Percentiles rank a stretch among this genome's conserved stretches.
Evolutionary conservation across 768 basidiomycete genomes (phyloP).

Genomic region (Boletales sp.): DNA sequence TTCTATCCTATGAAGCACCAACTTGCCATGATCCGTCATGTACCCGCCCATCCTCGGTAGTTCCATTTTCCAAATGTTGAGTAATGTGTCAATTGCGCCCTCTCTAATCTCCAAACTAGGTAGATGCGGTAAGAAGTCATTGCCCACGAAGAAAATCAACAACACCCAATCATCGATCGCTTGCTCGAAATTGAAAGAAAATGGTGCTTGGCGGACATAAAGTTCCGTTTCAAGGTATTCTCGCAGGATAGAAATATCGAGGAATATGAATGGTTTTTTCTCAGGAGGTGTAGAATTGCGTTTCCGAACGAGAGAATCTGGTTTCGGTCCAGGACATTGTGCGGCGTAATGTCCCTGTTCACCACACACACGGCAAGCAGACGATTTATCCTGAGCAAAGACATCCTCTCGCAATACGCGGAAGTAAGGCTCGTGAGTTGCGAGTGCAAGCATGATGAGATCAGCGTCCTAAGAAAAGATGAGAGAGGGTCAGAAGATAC

Average conservation of each 20-base stretch:
- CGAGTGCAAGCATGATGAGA: conserved; percentile 96
- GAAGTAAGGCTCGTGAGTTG: conserved; percentile 98
- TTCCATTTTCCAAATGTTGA: conserved; percentile 94
- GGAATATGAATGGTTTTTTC: conserved; percentile 97
- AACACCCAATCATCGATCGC: conserved; percentile 99
- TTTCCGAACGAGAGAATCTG: conserved; percentile 44
- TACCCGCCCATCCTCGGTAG: conserved; percentile 97
- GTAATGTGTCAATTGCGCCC: conserved; percentile 95
- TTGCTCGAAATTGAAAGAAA: conserved; percentile 91
- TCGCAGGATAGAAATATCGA: conserved; percentile 91
- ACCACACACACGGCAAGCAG: conserved; percentile 88
- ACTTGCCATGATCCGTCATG: conserved; percentile 86
- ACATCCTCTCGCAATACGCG: conserved; percentile 97
- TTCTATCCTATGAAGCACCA: conserved; percentile 83
- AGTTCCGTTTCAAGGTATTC: conserved; percentile 98
- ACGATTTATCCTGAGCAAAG: conserved; percentile 78
- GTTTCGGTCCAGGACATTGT: conserved; percentile 83
- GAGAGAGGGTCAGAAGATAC: conserved; percentile 7
- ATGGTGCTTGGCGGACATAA: conserved; percentile 68
- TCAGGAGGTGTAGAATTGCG: conserved; percentile 51
- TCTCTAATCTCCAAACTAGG: conserved; percentile 98
- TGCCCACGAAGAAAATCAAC: conserved; percentile 99
- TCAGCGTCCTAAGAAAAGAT: conserved; percentile 76
- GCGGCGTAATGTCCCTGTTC: conserved; percentile 94
- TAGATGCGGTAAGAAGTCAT: conserved; percentile 95